Evolutionary conservation across 2,329 filamentous ascomycete species (phyloP).

Genomic region (Colletotrichum sp.): DNA sequence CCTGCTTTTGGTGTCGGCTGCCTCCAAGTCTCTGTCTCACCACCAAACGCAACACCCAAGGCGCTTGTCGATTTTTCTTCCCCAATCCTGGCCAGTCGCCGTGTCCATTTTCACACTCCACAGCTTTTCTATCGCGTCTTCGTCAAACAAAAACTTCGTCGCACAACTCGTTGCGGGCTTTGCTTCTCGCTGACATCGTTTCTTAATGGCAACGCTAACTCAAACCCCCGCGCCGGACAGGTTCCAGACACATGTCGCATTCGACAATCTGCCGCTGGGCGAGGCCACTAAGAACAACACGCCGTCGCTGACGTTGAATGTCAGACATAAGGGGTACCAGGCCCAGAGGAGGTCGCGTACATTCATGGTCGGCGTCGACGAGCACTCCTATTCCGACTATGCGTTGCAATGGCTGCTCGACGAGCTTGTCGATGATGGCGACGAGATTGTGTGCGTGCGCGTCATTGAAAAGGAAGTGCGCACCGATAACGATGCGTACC

Average conservation of each 20-base stretch:
- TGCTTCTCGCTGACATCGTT: not conserved
- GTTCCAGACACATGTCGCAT: constrained; percentile 64
- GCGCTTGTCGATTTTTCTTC: not conserved
- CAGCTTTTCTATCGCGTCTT: not conserved
- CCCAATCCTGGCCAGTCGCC: constrained; percentile 7
- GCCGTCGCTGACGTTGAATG: constrained; percentile 79
- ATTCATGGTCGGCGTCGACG: constrained; percentile 89
- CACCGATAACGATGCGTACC: constrained; percentile 66
- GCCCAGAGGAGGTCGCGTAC: constrained; percentile 81
- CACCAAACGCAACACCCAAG: not conserved
- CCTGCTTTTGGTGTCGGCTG: not conserved
- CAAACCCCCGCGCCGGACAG: constrained; percentile 41
- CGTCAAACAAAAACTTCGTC: not conserved
- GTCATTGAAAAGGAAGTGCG: constrained; percentile 86
- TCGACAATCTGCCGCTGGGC: constrained; percentile 63
- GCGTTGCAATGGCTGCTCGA: constrained; percentile 92
- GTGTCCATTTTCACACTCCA: not conserved
- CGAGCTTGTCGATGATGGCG: constrained; percentile 90
- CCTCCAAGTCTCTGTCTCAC: not conserved
- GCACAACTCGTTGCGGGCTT: not conserved
- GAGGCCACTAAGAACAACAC: constrained; percentile 65
- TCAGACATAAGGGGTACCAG: constrained; percentile 86
- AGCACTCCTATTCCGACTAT: constrained; percentile 90
- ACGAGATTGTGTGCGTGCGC: constrained; percentile 89
- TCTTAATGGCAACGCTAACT: constrained; percentile 51